Conservation (phyloP, 169 alveolate species). For the Perkinsus olseni region DNA sequence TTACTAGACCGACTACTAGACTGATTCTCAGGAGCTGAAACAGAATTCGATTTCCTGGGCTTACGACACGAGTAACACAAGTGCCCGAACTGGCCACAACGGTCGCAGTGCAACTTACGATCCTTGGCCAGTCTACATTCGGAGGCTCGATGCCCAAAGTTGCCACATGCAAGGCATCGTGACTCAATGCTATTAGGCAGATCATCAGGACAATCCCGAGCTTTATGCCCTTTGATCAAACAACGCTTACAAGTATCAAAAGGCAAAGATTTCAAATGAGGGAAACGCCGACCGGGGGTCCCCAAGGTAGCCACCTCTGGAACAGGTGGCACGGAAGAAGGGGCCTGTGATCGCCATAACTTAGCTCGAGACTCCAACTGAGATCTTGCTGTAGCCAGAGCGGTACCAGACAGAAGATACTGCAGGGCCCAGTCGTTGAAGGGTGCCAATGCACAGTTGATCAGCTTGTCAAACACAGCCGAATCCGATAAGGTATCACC, state of each 20-base stretch:
- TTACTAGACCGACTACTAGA: not conserved
- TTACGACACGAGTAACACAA: not conserved
- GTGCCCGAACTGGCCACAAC: not conserved
- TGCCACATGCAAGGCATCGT: not conserved
- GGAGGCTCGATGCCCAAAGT: not conserved
- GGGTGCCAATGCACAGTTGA: not conserved
- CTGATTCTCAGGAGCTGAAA: not conserved
- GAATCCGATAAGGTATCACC: not conserved
- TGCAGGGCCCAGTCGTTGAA: not conserved
- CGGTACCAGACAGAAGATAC: not conserved
- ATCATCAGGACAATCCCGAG: not conserved
- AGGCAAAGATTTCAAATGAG: not conserved
- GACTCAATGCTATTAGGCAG: not conserved
- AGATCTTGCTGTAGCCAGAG: not conserved
- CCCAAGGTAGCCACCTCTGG: too few species aligned
- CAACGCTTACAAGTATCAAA: not conserved
- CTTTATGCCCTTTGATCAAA: not conserved
- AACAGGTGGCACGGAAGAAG: too few species aligned
- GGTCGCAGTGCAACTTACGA: not conserved
- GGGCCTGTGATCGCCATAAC: too few species aligned
- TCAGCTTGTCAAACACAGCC: not conserved
- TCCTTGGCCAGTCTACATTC: not conserved
- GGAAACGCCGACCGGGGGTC: too few species aligned
- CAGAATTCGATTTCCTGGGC: not conserved
- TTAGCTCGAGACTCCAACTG: not conserved